Conservation (phyloP, 441 rosid species). For the Gossypium lobatum region DNA sequence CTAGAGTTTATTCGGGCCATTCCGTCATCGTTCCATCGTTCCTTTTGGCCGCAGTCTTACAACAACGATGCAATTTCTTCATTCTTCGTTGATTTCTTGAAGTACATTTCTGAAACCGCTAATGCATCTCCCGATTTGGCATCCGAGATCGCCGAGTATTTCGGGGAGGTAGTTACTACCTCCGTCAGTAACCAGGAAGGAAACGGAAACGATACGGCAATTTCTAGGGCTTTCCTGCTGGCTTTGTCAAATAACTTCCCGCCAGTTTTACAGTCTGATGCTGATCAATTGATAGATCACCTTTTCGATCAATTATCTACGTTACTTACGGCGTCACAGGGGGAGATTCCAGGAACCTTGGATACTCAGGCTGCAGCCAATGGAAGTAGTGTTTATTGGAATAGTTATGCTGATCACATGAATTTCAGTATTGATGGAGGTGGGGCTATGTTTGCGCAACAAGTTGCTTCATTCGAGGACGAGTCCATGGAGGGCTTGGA, state of each 20-base stretch:
- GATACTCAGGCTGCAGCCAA: conserved; percentile 59
- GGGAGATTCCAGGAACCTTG: conserved; percentile 39
- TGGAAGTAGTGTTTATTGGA: conserved; percentile 54
- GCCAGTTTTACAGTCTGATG: conserved; percentile 58
- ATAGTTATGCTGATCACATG: conserved; percentile 49
- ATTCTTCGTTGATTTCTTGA: conserved; percentile 60
- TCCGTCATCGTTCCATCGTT: conserved; percentile 58
- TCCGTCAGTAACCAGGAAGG: conserved; percentile 32
- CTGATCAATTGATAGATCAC: conserved; percentile 51
- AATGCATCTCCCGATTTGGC: conserved; percentile 53
- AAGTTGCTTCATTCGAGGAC: conserved; percentile 72
- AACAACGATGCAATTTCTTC: conserved; percentile 42
- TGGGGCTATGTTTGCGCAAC: conserved; percentile 50
- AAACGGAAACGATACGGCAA: conserved; percentile 32
- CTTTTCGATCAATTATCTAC: conserved; percentile 59
- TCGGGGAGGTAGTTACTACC: conserved; percentile 58
- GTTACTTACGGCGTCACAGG: conserved; percentile 47
- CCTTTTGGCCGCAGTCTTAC: conserved; percentile 90
- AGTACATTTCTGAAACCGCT: conserved; percentile 46
- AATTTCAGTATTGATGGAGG: conserved; percentile 45
- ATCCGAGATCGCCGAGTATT: conserved; percentile 52
- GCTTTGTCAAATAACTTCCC: conserved; percentile 69
- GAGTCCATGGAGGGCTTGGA: conserved; percentile 80
- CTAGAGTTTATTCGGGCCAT: conserved; percentile 61
- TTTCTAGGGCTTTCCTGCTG: conserved; percentile 55